Evolutionary conservation across 306 rosid genomes (phyloP), one percentile per base, ranked within the genome.

Genomic region (Castanea sativa): DNA sequence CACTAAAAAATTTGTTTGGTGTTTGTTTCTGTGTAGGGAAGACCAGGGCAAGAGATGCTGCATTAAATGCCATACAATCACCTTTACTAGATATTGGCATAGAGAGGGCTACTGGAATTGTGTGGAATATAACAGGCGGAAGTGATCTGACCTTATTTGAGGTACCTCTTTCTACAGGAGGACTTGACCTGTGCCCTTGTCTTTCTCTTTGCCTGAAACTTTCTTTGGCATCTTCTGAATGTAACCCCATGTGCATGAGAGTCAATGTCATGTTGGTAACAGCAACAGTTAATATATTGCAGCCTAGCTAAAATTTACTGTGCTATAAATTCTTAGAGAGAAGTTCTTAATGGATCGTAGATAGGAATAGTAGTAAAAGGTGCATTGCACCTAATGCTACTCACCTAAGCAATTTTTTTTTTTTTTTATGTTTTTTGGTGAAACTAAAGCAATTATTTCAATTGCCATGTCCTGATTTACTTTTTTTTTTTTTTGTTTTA

Each of bases 111-210:
- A 96, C 99, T 83, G 99, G 99, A 83, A 96, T 96, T 79, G 99
- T 96, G n/a, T 96, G 99, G 99, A 96, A 93, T 82, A 96, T 96
- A 76, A 96, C 99, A 33, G 99, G 99, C 56, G 99, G 99, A 82
- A 91, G 83, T 84, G 99, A 96, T 88, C 83, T 96, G 86, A 96
- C 99, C 85, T 83, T 93, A 81, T 90, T 81, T 75, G 99, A 96
- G 99, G 99, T 96, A 80, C 73, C 38, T 74, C 65, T 55, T 81
- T 60, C 74, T 53, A 59, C 59, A 59, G 14, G 67, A 60, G 67
- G 32, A 60, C 67, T 60, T 60, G 32, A 12, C 33, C 67, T 25
- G 67, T 12, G 25, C 25, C 23, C 56, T 11, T 33, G 38, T 35
- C 67, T 70, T 23, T 58, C 43, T 43, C 63, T 55, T 78, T 49